phyloP scores from a whole-genome alignment of 345 rosid species.

The Salix udensis region DNA sequence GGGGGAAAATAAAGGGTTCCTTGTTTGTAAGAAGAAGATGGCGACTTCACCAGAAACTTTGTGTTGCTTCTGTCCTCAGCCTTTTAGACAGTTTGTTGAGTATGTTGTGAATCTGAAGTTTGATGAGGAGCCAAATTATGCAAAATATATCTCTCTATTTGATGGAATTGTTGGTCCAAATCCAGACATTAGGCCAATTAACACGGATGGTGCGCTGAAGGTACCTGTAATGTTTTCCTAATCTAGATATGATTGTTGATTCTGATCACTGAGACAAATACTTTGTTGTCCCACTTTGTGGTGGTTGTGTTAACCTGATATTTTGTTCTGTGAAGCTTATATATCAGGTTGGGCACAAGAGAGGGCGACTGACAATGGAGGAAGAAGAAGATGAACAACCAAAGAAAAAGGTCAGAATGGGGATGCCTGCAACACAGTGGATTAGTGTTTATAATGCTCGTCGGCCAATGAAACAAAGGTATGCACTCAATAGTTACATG shows the following conservation, averaged over 20 bases:
- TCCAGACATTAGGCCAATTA: conserved; percentile 91
- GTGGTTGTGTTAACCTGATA: conserved; percentile 10
- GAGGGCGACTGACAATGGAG: conserved; percentile 81
- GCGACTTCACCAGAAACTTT: conserved; percentile 90
- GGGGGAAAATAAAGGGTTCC: conserved; percentile 97
- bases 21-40: conserved; percentile 98
- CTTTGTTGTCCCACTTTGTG: background rate
- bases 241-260: background rate
- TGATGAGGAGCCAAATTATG: conserved; percentile 96
- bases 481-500: conserved; percentile 10
- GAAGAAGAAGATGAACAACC: conserved; percentile 93
- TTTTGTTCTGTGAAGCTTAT: conserved; percentile 61
- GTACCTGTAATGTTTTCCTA: conserved; percentile 32
- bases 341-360: conserved; percentile 91
- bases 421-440: conserved; percentile 99
- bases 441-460: conserved; percentile 93
- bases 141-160: conserved; percentile 82
- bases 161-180: conserved; percentile 91
- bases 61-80: conserved; percentile 83
- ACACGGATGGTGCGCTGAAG: conserved; percentile 98
- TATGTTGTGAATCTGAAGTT: conserved; percentile 86
- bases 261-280: background rate
- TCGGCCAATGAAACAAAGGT: conserved; percentile 97
- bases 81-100: conserved; percentile 88
- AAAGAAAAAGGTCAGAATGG: conserved; percentile 90